Evolutionary conservation across 371 early-diverging fungal species (phyloP).

Genomic region (Paramicrosporidium saccamoebae): DNA sequence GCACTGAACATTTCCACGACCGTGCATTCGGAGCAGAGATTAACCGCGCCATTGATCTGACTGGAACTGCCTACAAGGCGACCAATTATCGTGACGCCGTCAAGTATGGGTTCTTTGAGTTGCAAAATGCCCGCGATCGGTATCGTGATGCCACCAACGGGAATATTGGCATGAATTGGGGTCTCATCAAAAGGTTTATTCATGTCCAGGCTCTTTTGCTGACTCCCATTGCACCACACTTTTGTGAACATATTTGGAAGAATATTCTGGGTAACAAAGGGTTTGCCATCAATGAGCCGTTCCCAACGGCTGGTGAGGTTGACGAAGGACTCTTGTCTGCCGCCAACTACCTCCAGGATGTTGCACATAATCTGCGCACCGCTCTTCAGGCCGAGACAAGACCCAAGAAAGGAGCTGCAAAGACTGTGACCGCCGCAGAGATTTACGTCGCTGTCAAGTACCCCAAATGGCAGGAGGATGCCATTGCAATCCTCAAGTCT

Average conservation of each 20-base stretch:
- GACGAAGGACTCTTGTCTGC: conserved; percentile 31
- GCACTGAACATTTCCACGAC: conserved; percentile 25
- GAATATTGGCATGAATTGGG: conserved; percentile 44
- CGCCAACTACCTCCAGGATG: conserved; percentile 37
- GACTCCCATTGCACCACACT: conserved; percentile 69
- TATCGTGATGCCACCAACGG: conserved; percentile 42
- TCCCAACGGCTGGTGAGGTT: conserved; percentile 7
- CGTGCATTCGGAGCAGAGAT: conserved; percentile 56
- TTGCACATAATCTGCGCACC: conserved; percentile 37
- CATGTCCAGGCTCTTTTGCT: conserved; percentile 43
- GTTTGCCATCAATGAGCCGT: conserved; percentile 20
- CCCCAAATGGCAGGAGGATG: conserved; percentile 74
- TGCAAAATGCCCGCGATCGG: conserved; percentile 57
- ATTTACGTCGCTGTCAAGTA: conserved; percentile 38
- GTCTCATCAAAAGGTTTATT: conserved; percentile 38
- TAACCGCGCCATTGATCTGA: conserved; percentile 20
- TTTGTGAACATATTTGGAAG: conserved; percentile 62
- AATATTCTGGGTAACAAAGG: conserved; percentile 33
- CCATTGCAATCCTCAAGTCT: conserved; percentile 23
- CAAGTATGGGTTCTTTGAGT: conserved; percentile 73
- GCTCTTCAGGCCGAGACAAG: conserved; percentile 20
- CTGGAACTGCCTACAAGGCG: conserved; percentile 38
- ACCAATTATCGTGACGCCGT: conserved; percentile 81
- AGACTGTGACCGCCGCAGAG: conserved; percentile 14
- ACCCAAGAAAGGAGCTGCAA: conserved; percentile 34